Evolutionary conservation across 2,329 filamentous ascomycete genomes (phyloP), one percentile per base, ranked within the genome.

Genomic region (Sporothrix euskadiensis): DNA sequence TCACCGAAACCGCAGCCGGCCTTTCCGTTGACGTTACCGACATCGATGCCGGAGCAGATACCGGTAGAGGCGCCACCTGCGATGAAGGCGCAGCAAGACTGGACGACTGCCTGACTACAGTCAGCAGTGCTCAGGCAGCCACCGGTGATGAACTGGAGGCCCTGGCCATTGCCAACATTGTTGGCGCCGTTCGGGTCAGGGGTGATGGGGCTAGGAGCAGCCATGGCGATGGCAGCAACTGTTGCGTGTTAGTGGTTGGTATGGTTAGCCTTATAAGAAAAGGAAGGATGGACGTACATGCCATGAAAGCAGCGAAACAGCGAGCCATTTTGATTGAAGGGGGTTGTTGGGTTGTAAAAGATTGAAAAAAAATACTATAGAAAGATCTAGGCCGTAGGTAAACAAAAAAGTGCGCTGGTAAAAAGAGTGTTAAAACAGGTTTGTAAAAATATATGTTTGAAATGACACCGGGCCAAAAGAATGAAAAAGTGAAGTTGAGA

Each of bases 121-220:
- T 80, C 79, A 66, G 74, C 75, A 54, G 77, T 77, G 76, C 73
- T 79, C 30, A 77, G 72, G 66, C 79, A 80, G 71, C 73, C 77
- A 69, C 79, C 79, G 5, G 78, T 78, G 75, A 80, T 80, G 75
- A 80, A 80, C 75, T 80, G 79, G 2, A 47, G 69, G 26, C 78
- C 79, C 10, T 72, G 30, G 69, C 76, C 79, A 71, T 77, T 78
- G 75, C 79, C 78, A 61, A 80, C 71, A 70, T 78, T 78, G 63
- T 76, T 69, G 52, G 71, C 74, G 12, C 77, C 77, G 44, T 75
- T 73, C 12, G 76, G 74, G 22, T 77, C 77, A 5, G 76, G 74
- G 32, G 72, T 73, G 73, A 79, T 73, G 12, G 76, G 78, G 52
- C 47, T 75, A 22, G 76, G 75, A 30, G 63, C 59, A 7, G 76